Base-by-base conservation (phyloP, 805 yeast genomes). In the Diddensiella transvaalensis region DNA sequence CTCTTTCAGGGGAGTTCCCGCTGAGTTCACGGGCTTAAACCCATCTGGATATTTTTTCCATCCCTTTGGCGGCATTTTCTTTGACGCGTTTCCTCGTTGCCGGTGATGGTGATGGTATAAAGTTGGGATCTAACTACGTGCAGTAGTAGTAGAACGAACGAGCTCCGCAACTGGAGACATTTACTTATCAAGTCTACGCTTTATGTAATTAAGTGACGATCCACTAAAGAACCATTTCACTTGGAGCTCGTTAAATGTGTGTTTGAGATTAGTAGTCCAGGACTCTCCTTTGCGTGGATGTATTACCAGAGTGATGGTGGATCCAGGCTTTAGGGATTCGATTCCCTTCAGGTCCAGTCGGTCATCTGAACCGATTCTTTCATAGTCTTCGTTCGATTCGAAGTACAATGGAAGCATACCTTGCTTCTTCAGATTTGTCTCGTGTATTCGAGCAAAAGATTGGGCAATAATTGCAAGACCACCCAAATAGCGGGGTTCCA, bases 141-240 rank as follows among this genome's bases (percentile, higher is more conserved):
- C n/a, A n/a, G n/a, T n/a, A n/a, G n/a, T n/a, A n/a, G n/a, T n/a
- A n/a, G n/a, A n/a, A n/a, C n/a, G n/a, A n/a, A n/a, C n/a, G n/a
- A n/a, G n/a, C n/a, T n/a, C n/a, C n/a, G n/a, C n/a, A n/a, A n/a
- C n/a, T n/a, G n/a, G n/a, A n/a, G n/a, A n/a, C n/a, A n/a, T n/a
- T n/a, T n/a, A n/a, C n/a, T n/a, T n/a, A n/a, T n/a, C n/a, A n/a
- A n/a, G n/a, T n/a, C n/a, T n/a, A n/a, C n/a, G n/a, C n/a, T n/a
- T n/a, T n/a, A 89, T 87, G 80, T 85, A 87, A 87, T 93, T 93
- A 76, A 93, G 83, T 71, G 99, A 99, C 62, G 97, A 88, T 78
- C 99, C 99, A 65, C 85, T 82, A 80, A 86, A 90, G 86, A 91
- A 91, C 98, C 98, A 91, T 70, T 87, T 96, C 69, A 91, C 86